Base-by-base conservation (phyloP, 306 rosid species). In the Lathyrus sativus region DNA sequence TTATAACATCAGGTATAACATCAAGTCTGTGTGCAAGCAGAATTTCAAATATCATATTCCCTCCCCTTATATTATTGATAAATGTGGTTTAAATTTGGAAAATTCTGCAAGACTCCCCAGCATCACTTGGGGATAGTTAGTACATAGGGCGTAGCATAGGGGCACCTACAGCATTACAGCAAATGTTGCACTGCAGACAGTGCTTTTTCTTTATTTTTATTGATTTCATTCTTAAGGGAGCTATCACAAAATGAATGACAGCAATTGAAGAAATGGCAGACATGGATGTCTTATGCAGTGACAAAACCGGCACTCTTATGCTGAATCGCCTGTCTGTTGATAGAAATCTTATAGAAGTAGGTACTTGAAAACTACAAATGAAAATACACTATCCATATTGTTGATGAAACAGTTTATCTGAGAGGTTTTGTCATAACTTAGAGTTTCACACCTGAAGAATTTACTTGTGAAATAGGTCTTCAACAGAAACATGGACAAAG, bases 211-310 rank as follows among this genome's bases (percentile, higher is more conserved):
- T 12, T 15, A 9, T 65, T 56, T 15, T 44, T 46, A 69, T 61
- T 68, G 50, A 71, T 63, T 65, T 56, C 14, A 42, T 74, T 74
- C n/a, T 63, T 35, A 63, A 88, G 96, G 96, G 96, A 72, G 96
- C 88, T 66, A 90, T 90, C 67, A 88, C 96, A 50, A 90, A 90
- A 70, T 84, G 96, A 83, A 90, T 90, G 96, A 90, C 96, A 29
- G 96, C 96, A 75, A 90, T 90, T 56, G 96, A 87, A 81, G 96
- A 90, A 79, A 90, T 90, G 96, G 96, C 96, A 1, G 96, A 95
- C 67, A 90, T 87, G 96, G 96, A 90, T 79, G 91, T 88, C 48
- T 85, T 90, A 42, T 90, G 96, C 85, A 90, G 96, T 67, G 96
- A 90, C 72, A 90, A 87, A 84, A 90, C 96, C 2, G 96, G 96